Conservation (phyloP, 257 asterid genomes). For the Orobanche coerulescens region DNA sequence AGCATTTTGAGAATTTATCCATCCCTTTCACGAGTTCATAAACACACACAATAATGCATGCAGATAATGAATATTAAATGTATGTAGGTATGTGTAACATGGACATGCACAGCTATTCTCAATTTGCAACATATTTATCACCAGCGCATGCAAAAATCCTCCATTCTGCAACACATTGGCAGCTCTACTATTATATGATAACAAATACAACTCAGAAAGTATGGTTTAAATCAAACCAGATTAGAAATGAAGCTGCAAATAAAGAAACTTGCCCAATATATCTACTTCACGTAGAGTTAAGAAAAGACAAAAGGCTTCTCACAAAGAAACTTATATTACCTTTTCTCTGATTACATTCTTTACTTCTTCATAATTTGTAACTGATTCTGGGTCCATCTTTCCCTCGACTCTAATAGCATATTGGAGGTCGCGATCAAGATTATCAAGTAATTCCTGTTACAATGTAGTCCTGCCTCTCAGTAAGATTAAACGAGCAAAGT, state of each 20-base stretch:
- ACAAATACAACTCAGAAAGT: too few relatives aligned
- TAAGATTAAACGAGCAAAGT: conserved; percentile 19
- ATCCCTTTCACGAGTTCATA: conserved; percentile 5
- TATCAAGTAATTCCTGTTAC: conserved; percentile 75
- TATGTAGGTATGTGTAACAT: not conserved
- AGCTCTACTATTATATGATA: too few relatives aligned
- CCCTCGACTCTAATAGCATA: conserved; percentile 95
- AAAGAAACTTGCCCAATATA: too few relatives aligned
- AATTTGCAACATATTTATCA: not conserved
- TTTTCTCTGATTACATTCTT: conserved; percentile 72
- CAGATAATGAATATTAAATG: not conserved
- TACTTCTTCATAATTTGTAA: conserved; percentile 81
- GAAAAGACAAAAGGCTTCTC: too few relatives aligned
- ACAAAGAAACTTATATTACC: conserved; percentile 39
- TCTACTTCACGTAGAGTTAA: too few relatives aligned
- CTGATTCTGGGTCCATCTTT: conserved; percentile 68
- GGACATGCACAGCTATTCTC: not conserved
- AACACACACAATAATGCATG: conserved; percentile 1
- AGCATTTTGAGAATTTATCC: conserved; percentile 3
- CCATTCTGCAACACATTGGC: too few relatives aligned
- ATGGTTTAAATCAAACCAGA: too few relatives aligned
- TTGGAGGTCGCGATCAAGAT: conserved; percentile 97
- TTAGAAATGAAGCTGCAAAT: too few relatives aligned
- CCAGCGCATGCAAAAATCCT: conserved; percentile 16
- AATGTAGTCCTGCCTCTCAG: too few relatives aligned